A percentile compares a stretch with the other conserved stretches of the same genome.
Evolutionary conservation across 805 yeast species (phyloP).

Genomic region (Myxozyma neotropica): DNA sequence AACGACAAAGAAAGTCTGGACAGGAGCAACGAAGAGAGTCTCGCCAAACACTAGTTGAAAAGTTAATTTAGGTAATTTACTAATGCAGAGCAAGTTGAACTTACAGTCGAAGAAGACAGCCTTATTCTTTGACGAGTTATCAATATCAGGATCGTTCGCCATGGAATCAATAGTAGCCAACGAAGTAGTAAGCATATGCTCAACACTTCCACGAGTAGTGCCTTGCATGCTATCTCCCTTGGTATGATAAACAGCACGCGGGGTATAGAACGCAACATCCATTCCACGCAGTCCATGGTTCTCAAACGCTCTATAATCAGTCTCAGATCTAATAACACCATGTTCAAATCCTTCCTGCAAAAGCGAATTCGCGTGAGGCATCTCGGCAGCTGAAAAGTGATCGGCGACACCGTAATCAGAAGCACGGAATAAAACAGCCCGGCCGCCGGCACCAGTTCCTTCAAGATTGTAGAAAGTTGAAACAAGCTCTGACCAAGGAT

Average conservation of each 20-base stretch:
- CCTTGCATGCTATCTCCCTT: conserved; percentile 66
- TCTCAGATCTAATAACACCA: conserved; percentile 72
- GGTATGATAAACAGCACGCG: conserved; percentile 84
- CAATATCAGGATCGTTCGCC: conserved; percentile 46
- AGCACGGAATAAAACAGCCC: conserved; percentile 78
- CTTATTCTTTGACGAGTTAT: conserved; percentile 36
- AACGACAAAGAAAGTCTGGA: conserved; percentile 47
- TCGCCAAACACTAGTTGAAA: conserved; percentile 26
- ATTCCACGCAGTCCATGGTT: conserved; percentile 73
- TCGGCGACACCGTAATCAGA: conserved; percentile 57
- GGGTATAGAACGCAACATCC: conserved; percentile 86
- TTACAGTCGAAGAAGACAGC: conserved; percentile 64
- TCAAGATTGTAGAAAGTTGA: conserved; percentile 75
- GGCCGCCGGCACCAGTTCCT: conserved; percentile 93
- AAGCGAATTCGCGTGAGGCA: conserved; percentile 77
- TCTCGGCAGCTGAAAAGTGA: conserved; percentile 51
- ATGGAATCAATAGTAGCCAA: conserved; percentile 59
- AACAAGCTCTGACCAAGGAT: conserved; percentile 70
- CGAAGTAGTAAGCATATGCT: conserved; percentile 81
- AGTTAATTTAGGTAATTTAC: background rate
- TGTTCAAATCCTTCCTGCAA: conserved; percentile 84
- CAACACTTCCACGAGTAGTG: conserved; percentile 66
- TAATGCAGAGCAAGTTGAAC: background rate
- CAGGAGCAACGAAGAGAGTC: conserved; percentile 33
- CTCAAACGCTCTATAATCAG: conserved; percentile 78